Evolutionary conservation across 1,139 yeast genomes (phyloP), one percentile per base, ranked within the genome.

Genomic region (Candida sp.): DNA sequence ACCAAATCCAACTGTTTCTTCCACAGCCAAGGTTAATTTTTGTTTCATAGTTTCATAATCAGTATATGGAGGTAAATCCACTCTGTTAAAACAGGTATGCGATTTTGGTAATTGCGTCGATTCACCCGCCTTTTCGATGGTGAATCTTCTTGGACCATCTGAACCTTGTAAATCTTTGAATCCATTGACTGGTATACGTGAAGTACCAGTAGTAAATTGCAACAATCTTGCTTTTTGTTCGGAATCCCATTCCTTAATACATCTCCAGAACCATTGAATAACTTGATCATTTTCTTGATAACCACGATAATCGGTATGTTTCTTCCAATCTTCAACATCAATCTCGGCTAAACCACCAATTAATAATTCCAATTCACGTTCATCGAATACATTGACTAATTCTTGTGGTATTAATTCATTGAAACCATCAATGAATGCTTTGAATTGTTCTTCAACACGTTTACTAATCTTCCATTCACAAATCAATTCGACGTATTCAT

Each of bases 281-380:
- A 90, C 97, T 68, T 90, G 96, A 67, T 95, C 99, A 52, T 81
- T 82, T 68, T 93, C 99, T 62, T 90, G 95, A 68, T 91, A 93
- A 6, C 99, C 99, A 70, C 99, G 82, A 68, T 93, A 93, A 65
- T 93, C 99, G 25, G 99, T 93, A 65, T 93, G 97, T 65, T 90
- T 91, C 70, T 90, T 91, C 99, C 99, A 93, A 70, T 93, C 99
- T 55, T 90, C 97, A 47, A 90, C 87, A 66, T 93, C 99, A 58
- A 93, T 93, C 60, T 93, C 99, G 2, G 98, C 95, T 61, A 93
- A 84, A 64, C 99, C 99, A 63, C 99, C 99, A 66, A 93, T 95
- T 62, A 93, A 79, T 60, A 95, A 74, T 72, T 95, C 99, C 52
- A 93, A 74, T 68, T 93, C 99, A 64, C 98, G 84, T 70, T 93